phyloP scores from a whole-genome alignment of 176 grass and related monocot genomes.

The Triticum turgidum region DNA sequence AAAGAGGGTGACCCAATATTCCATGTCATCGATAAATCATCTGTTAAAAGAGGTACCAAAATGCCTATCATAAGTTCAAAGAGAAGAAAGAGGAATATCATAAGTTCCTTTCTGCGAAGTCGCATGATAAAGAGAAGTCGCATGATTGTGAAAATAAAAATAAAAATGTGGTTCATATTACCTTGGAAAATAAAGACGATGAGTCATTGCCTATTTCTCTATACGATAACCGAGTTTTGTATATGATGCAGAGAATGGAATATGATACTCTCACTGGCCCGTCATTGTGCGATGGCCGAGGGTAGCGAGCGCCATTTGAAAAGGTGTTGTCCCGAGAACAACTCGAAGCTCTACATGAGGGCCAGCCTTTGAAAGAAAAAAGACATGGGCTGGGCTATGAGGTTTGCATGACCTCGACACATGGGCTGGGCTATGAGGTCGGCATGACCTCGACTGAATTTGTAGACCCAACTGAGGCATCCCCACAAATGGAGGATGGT shows the following conservation, averaged over 20 bases:
- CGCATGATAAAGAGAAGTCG: too few relatives aligned
- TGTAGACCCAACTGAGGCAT: background rate
- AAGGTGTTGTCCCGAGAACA: background rate
- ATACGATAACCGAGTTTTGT: background rate
- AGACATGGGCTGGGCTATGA: background rate
- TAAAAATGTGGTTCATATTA: too few relatives aligned
- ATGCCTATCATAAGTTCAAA: background rate
- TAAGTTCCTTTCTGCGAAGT: too few relatives aligned
- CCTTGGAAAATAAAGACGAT: too few relatives aligned
- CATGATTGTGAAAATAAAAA: background rate
- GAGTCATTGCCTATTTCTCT: too few relatives aligned
- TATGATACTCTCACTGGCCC: background rate
- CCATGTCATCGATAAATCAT: background rate
- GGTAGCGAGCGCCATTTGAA: background rate
- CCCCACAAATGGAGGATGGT: slow-evolving; percentile 9
- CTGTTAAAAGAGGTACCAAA: background rate
- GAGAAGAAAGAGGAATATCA: too few relatives aligned
- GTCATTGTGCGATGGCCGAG: background rate
- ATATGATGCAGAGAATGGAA: background rate
- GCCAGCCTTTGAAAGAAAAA: background rate
- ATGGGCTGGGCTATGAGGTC: too few relatives aligned
- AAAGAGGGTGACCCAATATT: background rate
- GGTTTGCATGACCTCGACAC: background rate
- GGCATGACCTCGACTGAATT: background rate
- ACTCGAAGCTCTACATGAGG: background rate